These are phyloP conservation scores for Fomitopsis serialis DNA, from an alignment of 768 basidiomycete species.

Conservation along the genomic window DNA sequence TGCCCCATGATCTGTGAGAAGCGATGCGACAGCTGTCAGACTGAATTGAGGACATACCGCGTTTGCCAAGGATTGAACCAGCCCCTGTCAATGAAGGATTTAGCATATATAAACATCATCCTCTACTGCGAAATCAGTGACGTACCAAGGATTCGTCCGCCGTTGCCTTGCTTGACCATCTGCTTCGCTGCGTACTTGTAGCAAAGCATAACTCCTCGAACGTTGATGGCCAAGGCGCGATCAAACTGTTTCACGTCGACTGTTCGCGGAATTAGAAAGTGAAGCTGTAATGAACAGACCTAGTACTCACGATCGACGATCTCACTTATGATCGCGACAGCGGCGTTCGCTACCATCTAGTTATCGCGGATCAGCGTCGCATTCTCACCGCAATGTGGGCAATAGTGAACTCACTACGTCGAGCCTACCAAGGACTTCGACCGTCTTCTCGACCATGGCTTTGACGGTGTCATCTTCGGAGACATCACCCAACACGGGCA, in stretches of 20 bases:
- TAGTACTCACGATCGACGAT: constrained; percentile 9
- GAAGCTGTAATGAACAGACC: neutral
- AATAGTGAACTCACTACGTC: constrained; percentile 36
- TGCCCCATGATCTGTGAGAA: neutral
- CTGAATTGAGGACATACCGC: constrained; percentile 8
- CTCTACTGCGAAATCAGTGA: too few species aligned
- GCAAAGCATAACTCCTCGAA: constrained; percentile 28
- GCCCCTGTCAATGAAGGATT: too few species aligned
- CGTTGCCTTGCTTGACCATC: constrained; percentile 35
- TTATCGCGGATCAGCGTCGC: constrained; percentile 31
- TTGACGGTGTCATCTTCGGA: constrained; percentile 35
- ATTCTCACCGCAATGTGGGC: constrained; percentile 26
- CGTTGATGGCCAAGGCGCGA: constrained; percentile 25
- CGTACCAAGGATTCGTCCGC: constrained; percentile 34
- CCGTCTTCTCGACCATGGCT: constrained; percentile 28
- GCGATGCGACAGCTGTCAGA: neutral
- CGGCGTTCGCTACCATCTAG: constrained; percentile 25
- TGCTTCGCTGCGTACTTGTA: constrained; percentile 35
- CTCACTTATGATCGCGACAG: constrained; percentile 8
- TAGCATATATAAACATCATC: too few species aligned
- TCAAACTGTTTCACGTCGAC: constrained; percentile 22
- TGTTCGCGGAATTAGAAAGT: constrained; percentile 13
- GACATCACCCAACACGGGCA: constrained; percentile 34
- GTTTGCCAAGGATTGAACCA: constrained; percentile 9
- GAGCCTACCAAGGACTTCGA: constrained; percentile 32